Conservation (phyloP, 1,284 basidiomycete species). For the Boletus smithii region DNA sequence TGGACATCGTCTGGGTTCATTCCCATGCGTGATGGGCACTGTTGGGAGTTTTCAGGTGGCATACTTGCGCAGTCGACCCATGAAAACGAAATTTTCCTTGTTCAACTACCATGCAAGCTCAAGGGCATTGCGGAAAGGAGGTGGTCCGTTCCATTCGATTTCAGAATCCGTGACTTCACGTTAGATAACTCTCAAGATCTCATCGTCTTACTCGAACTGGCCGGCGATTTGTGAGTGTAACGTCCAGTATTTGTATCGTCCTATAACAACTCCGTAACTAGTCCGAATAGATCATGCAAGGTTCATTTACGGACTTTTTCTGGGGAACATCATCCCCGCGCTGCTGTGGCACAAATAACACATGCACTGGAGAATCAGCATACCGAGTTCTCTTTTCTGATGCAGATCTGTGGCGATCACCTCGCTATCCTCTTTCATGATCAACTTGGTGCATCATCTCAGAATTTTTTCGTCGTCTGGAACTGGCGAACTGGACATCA, state of each 20-base stretch:
- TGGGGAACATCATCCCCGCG: slow-evolving; percentile 24
- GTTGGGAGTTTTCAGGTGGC: slow-evolving; percentile 60
- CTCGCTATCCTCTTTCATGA: slow-evolving; percentile 23
- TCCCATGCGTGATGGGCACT: slow-evolving; percentile 36
- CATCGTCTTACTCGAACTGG: slow-evolving; percentile 46
- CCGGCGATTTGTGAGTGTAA: slow-evolving; percentile 21
- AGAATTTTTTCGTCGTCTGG: slow-evolving; percentile 46
- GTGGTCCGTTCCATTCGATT: slow-evolving; percentile 46
- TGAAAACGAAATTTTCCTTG: slow-evolving; percentile 32
- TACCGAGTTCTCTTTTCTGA: slow-evolving; percentile 17
- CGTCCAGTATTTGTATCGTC: neutral
- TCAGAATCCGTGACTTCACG: slow-evolving; percentile 53
- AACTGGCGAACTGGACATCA: slow-evolving; percentile 52
- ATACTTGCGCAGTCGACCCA: slow-evolving; percentile 46
- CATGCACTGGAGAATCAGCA: slow-evolving; percentile 5
- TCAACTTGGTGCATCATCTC: slow-evolving; percentile 3
- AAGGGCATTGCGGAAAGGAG: slow-evolving; percentile 44
- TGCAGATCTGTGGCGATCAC: slow-evolving; percentile 31
- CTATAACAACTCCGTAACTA: slow-evolving; percentile 7
- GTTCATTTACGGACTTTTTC: slow-evolving; percentile 30
- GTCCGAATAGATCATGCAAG: slow-evolving; percentile 21
- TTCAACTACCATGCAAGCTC: slow-evolving; percentile 49
- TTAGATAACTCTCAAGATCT: slow-evolving; percentile 62
- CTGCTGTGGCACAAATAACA: slow-evolving; percentile 13
- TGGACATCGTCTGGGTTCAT: slow-evolving; percentile 38